A percentile compares a stretch with the other conserved stretches of the same genome.
These are phyloP conservation scores for Komagataella ulmi DNA, from an alignment of 805 yeast species.

Conservation along the genomic window DNA sequence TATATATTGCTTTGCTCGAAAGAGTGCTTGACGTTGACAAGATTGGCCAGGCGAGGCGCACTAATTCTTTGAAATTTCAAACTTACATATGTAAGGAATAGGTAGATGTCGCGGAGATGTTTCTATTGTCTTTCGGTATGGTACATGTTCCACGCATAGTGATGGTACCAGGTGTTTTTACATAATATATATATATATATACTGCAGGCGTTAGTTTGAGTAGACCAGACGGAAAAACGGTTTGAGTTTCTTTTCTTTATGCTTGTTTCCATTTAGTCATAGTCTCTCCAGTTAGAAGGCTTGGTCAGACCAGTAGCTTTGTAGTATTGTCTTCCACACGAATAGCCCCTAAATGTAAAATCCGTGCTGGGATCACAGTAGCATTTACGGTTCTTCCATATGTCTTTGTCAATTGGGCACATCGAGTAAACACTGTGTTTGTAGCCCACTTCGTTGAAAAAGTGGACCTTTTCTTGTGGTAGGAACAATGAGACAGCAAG, in stretches of 20 bases:
- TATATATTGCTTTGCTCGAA: no score
- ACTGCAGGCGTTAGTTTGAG: background rate
- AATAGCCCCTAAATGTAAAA: slow-evolving; percentile 31
- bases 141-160: background rate
- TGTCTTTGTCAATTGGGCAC: slow-evolving; percentile 59
- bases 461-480: slow-evolving; percentile 52
- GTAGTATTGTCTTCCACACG: slow-evolving; percentile 19
- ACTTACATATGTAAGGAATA: no score
- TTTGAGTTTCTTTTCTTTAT: background rate
- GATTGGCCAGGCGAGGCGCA: no score
- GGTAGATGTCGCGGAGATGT: no score
- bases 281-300: slow-evolving; percentile 16
- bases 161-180: background rate
- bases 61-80: background rate
- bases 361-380: slow-evolving; percentile 58
- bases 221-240: background rate
- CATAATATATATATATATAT: background rate
- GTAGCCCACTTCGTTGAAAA: slow-evolving; percentile 75
- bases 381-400: slow-evolving; percentile 47
- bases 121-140: no score
- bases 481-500: slow-evolving; percentile 47
- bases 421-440: slow-evolving; percentile 67
- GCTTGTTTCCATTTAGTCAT: slow-evolving; percentile 1
- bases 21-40: no score
- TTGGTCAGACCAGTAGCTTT: slow-evolving; percentile 12